Evolutionary conservation across 1,139 yeast species (phyloP), one percentile per base, ranked within the genome.

Genomic region (Taphrina communis): DNA sequence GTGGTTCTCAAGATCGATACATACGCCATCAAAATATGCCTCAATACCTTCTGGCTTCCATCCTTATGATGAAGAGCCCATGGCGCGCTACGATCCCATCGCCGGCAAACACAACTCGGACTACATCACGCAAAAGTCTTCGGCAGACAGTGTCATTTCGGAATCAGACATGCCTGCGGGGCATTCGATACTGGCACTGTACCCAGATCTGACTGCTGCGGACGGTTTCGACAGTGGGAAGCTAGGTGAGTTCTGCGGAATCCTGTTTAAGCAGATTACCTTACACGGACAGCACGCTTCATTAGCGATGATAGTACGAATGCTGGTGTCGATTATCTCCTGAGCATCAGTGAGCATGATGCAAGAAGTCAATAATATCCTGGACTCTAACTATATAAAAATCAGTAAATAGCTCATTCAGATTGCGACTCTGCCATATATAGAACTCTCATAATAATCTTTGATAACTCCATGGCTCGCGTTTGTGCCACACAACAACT

Each of bases 111-210:
- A 50, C 6, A 8, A 11, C 7, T 19, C 36, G n/a, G n/a, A 25
- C 6, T 8, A 6, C 36, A 50, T 12, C 48, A 17, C 53, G 31
- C 53, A 11, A 50, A n/a, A n/a, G 36, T 8, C 14, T 8, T 35
- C 19, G 3, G n/a, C 9, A 21, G n/a, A 6, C 53, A 11, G 53
- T 21, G 36, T 50, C 36, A 21, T 17, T 17, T 8, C 36, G 9
- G 53, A 50, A n/a, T 53, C 42, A 12, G 58, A 53, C 8, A 53
- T 53, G 58, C 58, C 58, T 36, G 58, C 36, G 14, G 39, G 60
- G 50, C 36, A 41, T 1, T 38, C 46, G 7, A 56, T 56, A 7
- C 50, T 56, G 17, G 36, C 60, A 39, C 60, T 56, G 14, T 56
- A 56, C 17, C 60, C 60, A 9, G 60, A 56, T n/a, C 60, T 56